Evolutionary conservation across 2,329 filamentous ascomycete genomes (phyloP), one percentile per base, ranked within the genome.

Genomic region (Aureobasidium sp.): DNA sequence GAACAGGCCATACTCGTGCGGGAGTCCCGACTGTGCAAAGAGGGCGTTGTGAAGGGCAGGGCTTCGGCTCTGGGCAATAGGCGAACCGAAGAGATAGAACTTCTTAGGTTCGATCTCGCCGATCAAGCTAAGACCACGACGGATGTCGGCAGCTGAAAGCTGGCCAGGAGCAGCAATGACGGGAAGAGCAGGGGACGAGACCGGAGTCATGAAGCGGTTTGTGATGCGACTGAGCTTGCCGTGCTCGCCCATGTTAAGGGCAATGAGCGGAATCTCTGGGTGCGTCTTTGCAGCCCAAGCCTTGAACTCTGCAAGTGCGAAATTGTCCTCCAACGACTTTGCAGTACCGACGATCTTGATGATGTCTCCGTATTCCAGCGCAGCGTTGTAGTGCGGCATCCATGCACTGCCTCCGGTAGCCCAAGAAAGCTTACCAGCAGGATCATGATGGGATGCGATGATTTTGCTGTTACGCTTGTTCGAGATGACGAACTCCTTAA

Each of bases 371-470:
- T 90, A 90, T 71, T 95, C 89, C 15, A 97, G 78, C 17, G 93
- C 93, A 70, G 85, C 86, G 75, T 97, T 97, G 79, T 96, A 97
- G 75, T 86, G 87, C 31, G 87, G 82, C 62, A 94, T 86, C 93
- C 94, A 99, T 31, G 67, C 67, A 9, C 66, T 68, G 3, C 66
- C 69, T n/a, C 90, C 91, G 67, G 95, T 92, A 66, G 81, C 86
- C 94, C 94, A 99, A 1, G 90, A 93, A 19, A 97, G 79, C 24
- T 81, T 79, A 9, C 88, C 88, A 61, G 82, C 77, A 0, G 91
- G 90, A 72, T 99, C 94, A 72, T 99, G 94, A 72, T 99, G 93
- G 0, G 94, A 99, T 9, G 93, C 91, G 68, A 99, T 96, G 70
- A 99, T 89, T 64, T 86, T 88, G 1, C 90, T 91, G 72, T 90